A percentile compares a stretch with the other conserved stretches of the same genome.
These are phyloP conservation scores for Leishmania arabica DNA, from an alignment of 208 protist genomes.

Conservation along the genomic window DNA sequence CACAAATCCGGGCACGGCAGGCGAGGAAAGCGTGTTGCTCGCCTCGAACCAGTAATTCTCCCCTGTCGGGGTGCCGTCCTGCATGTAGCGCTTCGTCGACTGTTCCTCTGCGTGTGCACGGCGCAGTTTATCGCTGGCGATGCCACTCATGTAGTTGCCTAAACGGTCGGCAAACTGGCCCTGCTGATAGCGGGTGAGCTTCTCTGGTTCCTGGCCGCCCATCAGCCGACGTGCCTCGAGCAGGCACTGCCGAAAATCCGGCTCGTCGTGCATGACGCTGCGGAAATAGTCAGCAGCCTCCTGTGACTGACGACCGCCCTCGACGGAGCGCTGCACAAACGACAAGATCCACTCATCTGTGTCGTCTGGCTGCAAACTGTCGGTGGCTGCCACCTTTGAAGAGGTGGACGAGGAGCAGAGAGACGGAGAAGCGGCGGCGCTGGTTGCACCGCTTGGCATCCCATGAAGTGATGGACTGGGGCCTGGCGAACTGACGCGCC, in stretches of 20 bases:
- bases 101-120: conserved; percentile 56
- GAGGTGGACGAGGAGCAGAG: not conserved
- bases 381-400: not conserved
- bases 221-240: conserved; percentile 60
- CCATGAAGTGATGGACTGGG: not conserved
- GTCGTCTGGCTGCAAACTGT: conserved; percentile 31
- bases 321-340: conserved; percentile 46
- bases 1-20: conserved; percentile 58
- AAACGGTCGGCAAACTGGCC: conserved; percentile 68
- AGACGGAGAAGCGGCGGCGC: not conserved
- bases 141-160: conserved; percentile 47
- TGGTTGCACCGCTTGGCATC: not conserved
- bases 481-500: not conserved
- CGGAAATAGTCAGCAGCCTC: conserved; percentile 73
- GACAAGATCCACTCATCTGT: conserved; percentile 43
- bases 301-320: conserved; percentile 40
- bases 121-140: conserved; percentile 61
- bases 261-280: conserved; percentile 55
- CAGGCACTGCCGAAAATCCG: conserved; percentile 58
- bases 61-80: conserved; percentile 79
- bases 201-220: conserved; percentile 61
- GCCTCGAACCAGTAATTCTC: conserved; percentile 91
- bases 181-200: conserved; percentile 72
- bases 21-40: conserved; percentile 62
- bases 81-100: conserved; percentile 53